A percentile compares a stretch with the other conserved stretches of the same genome.
phyloP scores from a whole-genome alignment of 2,329 filamentous ascomycete species.

The Camptophora hylomeconis region DNA sequence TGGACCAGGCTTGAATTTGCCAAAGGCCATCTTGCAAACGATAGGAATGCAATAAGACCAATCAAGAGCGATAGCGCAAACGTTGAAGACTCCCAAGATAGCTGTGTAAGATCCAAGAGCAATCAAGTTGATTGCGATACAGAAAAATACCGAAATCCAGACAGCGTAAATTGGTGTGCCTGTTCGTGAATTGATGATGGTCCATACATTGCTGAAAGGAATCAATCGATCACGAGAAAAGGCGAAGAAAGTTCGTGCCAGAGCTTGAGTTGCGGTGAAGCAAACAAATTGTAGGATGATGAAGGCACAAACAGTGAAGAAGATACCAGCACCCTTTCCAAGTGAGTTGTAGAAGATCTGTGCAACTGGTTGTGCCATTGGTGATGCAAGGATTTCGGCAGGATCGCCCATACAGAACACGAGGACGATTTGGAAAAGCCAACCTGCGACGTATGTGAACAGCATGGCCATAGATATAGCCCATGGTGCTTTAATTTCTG shows the following conservation, averaged over 20 bases:
- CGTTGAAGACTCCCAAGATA: constrained; percentile 32
- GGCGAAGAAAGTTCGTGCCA: constrained; percentile 42
- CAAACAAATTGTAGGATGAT: constrained; percentile 47
- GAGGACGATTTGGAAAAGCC: constrained; percentile 45
- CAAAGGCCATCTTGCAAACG: constrained; percentile 37
- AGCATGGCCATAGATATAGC: constrained; percentile 43
- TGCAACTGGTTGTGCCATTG: constrained; percentile 40
- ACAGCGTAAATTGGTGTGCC: constrained; percentile 41
- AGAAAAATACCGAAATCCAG: constrained; percentile 43
- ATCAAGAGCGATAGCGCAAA: constrained; percentile 32
- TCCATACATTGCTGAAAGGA: constrained; percentile 36
- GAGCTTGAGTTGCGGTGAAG: constrained; percentile 43
- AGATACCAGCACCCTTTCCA: constrained; percentile 39
- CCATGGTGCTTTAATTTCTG: constrained; percentile 40
- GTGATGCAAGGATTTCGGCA: constrained; percentile 30
- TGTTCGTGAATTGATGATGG: constrained; percentile 35
- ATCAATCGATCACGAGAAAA: constrained; percentile 41
- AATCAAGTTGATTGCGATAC: constrained; percentile 46
- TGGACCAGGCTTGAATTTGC: constrained; percentile 38
- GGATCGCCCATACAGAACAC: constrained; percentile 43
- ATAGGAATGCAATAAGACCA: constrained; percentile 45
- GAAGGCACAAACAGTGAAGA: constrained; percentile 44
- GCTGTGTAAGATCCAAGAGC: constrained; percentile 42
- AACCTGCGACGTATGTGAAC: constrained; percentile 43
- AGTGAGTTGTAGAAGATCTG: constrained; percentile 47